phyloP scores from a whole-genome alignment of 2,329 filamentous ascomycete genomes.

The Tolypocladium pustulatum region DNA sequence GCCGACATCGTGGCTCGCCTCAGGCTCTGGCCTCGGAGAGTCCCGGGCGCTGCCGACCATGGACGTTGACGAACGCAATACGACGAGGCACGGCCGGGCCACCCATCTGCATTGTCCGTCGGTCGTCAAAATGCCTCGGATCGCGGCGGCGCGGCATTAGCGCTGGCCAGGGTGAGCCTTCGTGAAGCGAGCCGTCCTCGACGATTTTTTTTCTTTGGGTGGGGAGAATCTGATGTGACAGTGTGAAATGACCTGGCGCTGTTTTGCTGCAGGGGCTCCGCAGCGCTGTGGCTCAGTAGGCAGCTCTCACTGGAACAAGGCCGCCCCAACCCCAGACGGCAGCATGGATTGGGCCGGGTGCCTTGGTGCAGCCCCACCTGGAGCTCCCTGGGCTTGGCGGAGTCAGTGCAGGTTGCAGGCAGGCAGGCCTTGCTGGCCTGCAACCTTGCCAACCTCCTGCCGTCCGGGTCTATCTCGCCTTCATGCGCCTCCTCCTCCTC shows the following conservation, averaged over 20 bases:
- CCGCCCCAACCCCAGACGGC: not conserved
- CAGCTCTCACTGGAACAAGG: not conserved
- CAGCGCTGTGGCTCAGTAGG: not conserved
- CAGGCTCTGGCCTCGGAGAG: not conserved
- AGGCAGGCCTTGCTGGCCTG: no score
- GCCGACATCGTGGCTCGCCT: not conserved
- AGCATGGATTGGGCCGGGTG: not conserved
- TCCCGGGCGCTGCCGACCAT: not conserved
- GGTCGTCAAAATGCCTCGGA: not conserved
- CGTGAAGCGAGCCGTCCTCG: not conserved
- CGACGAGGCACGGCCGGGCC: not conserved
- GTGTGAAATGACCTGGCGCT: not conserved
- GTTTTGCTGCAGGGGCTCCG: not conserved
- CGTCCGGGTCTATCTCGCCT: not conserved
- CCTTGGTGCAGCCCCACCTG: not conserved
- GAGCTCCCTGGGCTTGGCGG: not conserved
- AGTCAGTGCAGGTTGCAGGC: not conserved
- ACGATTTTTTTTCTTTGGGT: not conserved
- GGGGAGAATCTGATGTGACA: not conserved
- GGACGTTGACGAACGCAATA: not conserved
- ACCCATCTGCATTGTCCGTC: not conserved
- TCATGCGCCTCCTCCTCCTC: not conserved
- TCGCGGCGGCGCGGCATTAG: not conserved
- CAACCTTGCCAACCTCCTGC: slow-evolving; percentile 4
- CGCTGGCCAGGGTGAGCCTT: not conserved